Percentiles rank a stretch among this genome's conserved stretches.
These are phyloP conservation scores for Trichoderma atrobrunneum DNA, from an alignment of 2,329 filamentous ascomycete species.

Conservation along the genomic window DNA sequence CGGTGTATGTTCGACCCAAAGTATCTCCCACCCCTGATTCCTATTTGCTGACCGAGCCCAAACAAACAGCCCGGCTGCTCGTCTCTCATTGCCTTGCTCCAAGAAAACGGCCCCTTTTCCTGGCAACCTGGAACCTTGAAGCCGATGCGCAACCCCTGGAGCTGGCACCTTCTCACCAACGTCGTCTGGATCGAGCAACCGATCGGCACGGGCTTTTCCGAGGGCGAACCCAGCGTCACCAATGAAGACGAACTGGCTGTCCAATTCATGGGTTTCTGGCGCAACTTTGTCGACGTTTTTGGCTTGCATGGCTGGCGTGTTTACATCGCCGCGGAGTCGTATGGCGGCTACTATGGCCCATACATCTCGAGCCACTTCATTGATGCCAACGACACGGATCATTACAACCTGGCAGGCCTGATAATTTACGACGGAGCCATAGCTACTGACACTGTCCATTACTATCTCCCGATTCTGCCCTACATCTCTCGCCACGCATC, in stretches of 20 bases:
- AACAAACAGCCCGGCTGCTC: conserved; percentile 47
- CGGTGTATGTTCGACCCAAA: conserved; percentile 34
- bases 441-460: conserved; percentile 46
- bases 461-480: conserved; percentile 49
- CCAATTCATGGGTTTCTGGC: conserved; percentile 77
- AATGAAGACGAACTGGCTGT: conserved; percentile 64
- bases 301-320: conserved; percentile 64
- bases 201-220: conserved; percentile 65
- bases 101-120: conserved; percentile 72
- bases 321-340: conserved; percentile 70
- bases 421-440: conserved; percentile 71
- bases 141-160: conserved; percentile 64
- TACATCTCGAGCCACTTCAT: conserved; percentile 74
- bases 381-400: conserved; percentile 59
- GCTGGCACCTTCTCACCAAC: conserved; percentile 51
- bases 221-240: conserved; percentile 61
- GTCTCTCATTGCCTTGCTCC: conserved; percentile 66
- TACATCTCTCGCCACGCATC: conserved; percentile 60
- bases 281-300: conserved; percentile 73
- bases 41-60: not conserved
- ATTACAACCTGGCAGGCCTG: conserved; percentile 67
- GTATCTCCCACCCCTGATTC: not conserved
- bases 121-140: conserved; percentile 69
- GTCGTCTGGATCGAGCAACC: conserved; percentile 74
- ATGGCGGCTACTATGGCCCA: conserved; percentile 65